These are phyloP conservation scores for Pichia paraexigua DNA, from an alignment of 805 yeast species.

Conservation along the genomic window DNA sequence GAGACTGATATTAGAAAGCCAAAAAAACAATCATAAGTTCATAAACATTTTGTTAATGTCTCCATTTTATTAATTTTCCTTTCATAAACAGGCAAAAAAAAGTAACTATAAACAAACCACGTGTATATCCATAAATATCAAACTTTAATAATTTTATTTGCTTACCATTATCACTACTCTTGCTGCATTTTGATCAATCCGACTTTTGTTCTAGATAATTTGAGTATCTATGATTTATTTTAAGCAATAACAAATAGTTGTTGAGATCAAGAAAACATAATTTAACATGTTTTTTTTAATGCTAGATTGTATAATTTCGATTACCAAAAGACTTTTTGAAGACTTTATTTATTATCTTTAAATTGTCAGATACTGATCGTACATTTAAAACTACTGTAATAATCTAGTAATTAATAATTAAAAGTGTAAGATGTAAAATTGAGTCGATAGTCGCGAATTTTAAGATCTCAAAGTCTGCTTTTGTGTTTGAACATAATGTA, in stretches of 20 bases:
- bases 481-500: background rate
- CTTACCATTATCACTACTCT: background rate
- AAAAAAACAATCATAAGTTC: constrained; percentile 5
- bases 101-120: background rate
- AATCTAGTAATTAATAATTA: background rate
- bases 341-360: background rate
- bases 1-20: constrained; percentile 25
- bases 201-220: background rate
- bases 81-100: background rate
- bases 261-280: background rate
- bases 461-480: background rate
- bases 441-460: background rate
- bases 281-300: background rate
- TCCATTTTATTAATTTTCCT: background rate
- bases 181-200: background rate
- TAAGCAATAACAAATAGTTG: background rate
- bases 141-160: background rate
- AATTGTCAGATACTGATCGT: constrained; percentile 14
- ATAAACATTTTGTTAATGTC: background rate
- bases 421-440: background rate
- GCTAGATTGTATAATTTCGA: background rate
- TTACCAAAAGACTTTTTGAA: constrained; percentile 3
- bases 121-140: background rate
- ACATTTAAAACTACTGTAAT: constrained; percentile 1
- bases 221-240: background rate